Evolutionary conservation across 2,329 filamentous ascomycete genomes (phyloP).

Genomic region (Blastomyces silverae): DNA sequence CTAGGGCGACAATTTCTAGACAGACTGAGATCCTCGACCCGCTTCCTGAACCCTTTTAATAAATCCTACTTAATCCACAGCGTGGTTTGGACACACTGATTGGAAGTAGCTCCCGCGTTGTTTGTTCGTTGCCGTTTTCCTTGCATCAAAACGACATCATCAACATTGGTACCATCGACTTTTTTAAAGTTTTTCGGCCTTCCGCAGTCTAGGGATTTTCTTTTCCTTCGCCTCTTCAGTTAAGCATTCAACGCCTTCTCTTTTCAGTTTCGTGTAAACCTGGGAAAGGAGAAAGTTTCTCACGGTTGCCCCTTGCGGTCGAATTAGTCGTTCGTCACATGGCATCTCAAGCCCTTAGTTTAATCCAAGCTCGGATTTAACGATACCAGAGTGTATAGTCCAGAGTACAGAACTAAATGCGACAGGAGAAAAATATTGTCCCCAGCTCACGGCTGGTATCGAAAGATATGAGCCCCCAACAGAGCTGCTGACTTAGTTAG

Average conservation of each 20-base stretch:
- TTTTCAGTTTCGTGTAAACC: not conserved
- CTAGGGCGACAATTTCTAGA: not conserved
- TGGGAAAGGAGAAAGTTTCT: no score
- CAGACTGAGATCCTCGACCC: not conserved
- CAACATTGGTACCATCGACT: not conserved
- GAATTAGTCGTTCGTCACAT: not conserved
- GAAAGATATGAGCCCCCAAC: not conserved
- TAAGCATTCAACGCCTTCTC: not conserved
- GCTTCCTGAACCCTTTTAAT: not conserved
- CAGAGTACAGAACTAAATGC: not conserved
- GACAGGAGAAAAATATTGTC: not conserved
- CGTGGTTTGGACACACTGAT: not conserved
- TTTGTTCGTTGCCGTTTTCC: not conserved
- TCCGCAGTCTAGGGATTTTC: not conserved
- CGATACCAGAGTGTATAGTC: not conserved
- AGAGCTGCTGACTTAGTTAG: not conserved
- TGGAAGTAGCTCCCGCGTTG: not conserved
- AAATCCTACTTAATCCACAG: not conserved
- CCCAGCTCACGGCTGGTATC: not conserved
- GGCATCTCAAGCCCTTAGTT: not conserved
- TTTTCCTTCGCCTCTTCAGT: not conserved
- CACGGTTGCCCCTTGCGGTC: not conserved
- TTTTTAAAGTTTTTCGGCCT: not conserved
- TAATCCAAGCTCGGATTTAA: not conserved
- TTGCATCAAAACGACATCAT: not conserved